These are phyloP conservation scores for Heliamphora pulchella DNA, from an alignment of 179 eudicot genomes.

Conservation along the genomic window DNA sequence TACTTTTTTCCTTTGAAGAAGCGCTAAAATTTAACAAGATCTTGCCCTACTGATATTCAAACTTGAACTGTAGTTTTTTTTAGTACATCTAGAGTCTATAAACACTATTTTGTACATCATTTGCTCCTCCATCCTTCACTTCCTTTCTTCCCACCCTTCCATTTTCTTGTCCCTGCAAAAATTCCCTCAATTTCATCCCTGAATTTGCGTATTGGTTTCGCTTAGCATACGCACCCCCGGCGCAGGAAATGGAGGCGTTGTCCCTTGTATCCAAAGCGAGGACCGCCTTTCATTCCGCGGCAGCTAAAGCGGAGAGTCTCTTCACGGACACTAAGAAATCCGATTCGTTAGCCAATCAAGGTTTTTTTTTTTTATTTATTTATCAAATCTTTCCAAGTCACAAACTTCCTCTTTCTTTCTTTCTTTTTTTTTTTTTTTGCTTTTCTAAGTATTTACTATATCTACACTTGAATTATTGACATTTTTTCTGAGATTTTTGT, in stretches of 20 bases:
- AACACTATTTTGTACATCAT: background rate
- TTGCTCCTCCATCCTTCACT: background rate
- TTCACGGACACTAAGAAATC: conserved; percentile 65
- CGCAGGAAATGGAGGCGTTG: conserved; percentile 42
- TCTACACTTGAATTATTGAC: conserved; percentile 16
- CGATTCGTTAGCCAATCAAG: conserved; percentile 49
- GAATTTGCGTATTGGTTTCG: background rate
- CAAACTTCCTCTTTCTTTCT: too few species aligned
- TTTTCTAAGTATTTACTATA: conserved; percentile 11
- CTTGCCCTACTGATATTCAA: too few species aligned
- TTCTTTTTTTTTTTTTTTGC: background rate
- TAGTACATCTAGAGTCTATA: background rate
- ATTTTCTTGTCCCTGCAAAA: background rate
- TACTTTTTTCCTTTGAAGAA: too few species aligned
- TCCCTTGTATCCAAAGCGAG: conserved; percentile 75
- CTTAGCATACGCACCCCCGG: conserved; percentile 13
- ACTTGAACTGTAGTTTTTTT: too few species aligned
- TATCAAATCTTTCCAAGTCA: background rate
- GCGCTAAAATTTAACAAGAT: too few species aligned
- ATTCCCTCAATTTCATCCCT: conserved; percentile 19
- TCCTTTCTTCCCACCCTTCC: background rate
- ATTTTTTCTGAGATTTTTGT: background rate
- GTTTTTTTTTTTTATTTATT: conserved; percentile 20
- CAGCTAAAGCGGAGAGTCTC: conserved; percentile 87
- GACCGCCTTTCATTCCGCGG: conserved; percentile 89